Base-by-base conservation (phyloP, 495 filamentous ascomycete species). In the Hypoxylon intermedium region DNA sequence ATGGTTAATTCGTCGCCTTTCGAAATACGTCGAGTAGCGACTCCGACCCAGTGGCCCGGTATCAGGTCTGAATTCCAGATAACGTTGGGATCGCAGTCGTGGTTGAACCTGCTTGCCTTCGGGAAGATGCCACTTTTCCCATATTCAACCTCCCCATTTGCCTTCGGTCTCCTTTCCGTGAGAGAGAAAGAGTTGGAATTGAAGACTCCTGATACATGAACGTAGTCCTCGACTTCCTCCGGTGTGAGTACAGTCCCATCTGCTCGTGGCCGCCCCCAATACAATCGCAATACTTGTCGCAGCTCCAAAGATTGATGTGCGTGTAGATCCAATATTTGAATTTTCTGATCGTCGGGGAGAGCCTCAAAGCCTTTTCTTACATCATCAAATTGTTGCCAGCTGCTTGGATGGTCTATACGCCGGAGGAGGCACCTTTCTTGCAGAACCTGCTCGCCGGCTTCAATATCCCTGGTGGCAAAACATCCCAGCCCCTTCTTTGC, bases 381-480 rank as follows among this genome's bases (percentile, higher is more conserved):
- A 13, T 5, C 12, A 1, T 37, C 34, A 2, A 37, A 1, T 13
- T 2, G 13, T n/a, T 15, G 12, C n/a, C 1, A 1, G 13, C n/a
- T 15, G 34, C 34, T 37, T 1, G 12, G 2, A n/a, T 15, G 1
- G 2, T 15, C 15, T 5, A 13, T 1, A 13, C n/a, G 2, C 34
- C 1, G 5, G 4, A 37, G 5, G 34, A 9, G 5, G 28, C 9
- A 31, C 15, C 20, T 51, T 13, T 60, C 62, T 6, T 13, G 1
- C 3, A 65, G 20, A 48, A 65, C 6, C 9, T 19, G 21, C 16
- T 55, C 56, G 33, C 62, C 56, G 18, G 40, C 30, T 16, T 34
- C 3, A 26, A 65, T 46, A 48, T 65, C 51, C 24, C 45, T 48
- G 20, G 24, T 48, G 13, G 62, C 62, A 12, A 52, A 65, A 19